Evolutionary conservation across 148 eudicot species (phyloP), one percentile per base, ranked within the genome.

Genomic region (Chenopodium suecicum): DNA sequence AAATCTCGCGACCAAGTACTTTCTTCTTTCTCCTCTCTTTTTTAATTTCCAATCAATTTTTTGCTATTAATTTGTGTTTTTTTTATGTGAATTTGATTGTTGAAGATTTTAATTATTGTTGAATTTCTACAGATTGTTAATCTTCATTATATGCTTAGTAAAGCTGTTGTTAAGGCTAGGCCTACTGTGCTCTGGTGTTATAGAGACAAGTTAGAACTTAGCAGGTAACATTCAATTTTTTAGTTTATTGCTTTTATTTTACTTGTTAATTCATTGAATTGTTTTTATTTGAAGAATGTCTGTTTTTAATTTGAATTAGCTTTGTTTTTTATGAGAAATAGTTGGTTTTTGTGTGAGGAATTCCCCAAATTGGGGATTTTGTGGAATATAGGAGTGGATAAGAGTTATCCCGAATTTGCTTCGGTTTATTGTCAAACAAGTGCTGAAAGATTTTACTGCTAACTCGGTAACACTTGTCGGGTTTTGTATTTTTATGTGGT

Each of bases 101-200:
- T 69, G 0, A 34, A 19, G 63, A 9, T 50, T 50, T 9, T 67
- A 71, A 16, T 66, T 72, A 29, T 79, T 31, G 17, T 23, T 68
- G 71, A 67, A 31, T 50, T 50, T 83, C 19, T 44, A 47, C 91
- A 95, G 99, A 90, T 95, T 88, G 97, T 91, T 83, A 95, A 94
- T 88, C 93, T 95, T 80, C 90, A 95, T 76, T 85, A 84, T 82
- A 89, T 93, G 89, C 90, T 91, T 25, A 85, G 89, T 68, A 89
- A 91, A 58, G 86, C 98, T 6, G 86, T 90, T 78, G 88, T 88
- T 23, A 94, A 95, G 87, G 87, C 95, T 31, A 84, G 89, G 73
- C 99, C 98, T 64, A 77, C 80, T 80, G 97, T 90, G 81, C 88
- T 95, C 25, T 95, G 99, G 99, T 95, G 99, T 79, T 95, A 95